phyloP scores from a whole-genome alignment of 345 rosid species.

The Rhizophora mangle region DNA sequence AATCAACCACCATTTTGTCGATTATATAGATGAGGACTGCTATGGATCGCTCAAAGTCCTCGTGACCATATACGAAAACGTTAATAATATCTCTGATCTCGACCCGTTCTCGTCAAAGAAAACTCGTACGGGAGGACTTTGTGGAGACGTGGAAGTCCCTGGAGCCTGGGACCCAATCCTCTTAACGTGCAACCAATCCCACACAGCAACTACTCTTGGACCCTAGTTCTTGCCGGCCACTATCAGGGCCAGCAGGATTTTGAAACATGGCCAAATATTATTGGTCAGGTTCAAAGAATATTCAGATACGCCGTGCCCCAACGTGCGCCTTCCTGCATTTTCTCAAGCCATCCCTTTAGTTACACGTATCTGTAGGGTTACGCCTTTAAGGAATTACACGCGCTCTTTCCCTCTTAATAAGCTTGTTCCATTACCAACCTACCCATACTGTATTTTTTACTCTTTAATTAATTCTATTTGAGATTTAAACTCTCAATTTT shows the following conservation, averaged over 20 bases:
- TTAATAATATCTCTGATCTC: neutral
- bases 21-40: too few species aligned
- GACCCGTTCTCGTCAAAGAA: conserved; percentile 7
- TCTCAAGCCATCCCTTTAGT: neutral
- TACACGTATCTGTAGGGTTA: neutral
- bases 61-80: too few species aligned
- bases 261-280: conserved; percentile 23
- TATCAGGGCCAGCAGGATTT: conserved; percentile 25
- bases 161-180: conserved; percentile 10
- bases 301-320: conserved; percentile 17
- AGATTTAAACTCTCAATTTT: too few species aligned
- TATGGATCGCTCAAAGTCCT: too few species aligned
- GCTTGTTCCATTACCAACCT: too few species aligned
- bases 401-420: too few species aligned
- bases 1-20: too few species aligned
- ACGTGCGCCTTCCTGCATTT: neutral
- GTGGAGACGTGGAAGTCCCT: conserved; percentile 29
- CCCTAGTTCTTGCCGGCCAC: neutral
- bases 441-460: too few species aligned
- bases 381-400: neutral
- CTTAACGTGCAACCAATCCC: conserved; percentile 1
- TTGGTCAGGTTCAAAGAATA: conserved; percentile 26
- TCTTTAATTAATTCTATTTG: too few species aligned
- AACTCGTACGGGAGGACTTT: neutral
- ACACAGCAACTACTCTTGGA: neutral